Evolutionary conservation across 2,329 filamentous ascomycete species (phyloP), one percentile per base, ranked within the genome.

Genomic region (Trichoderma simmonsii): DNA sequence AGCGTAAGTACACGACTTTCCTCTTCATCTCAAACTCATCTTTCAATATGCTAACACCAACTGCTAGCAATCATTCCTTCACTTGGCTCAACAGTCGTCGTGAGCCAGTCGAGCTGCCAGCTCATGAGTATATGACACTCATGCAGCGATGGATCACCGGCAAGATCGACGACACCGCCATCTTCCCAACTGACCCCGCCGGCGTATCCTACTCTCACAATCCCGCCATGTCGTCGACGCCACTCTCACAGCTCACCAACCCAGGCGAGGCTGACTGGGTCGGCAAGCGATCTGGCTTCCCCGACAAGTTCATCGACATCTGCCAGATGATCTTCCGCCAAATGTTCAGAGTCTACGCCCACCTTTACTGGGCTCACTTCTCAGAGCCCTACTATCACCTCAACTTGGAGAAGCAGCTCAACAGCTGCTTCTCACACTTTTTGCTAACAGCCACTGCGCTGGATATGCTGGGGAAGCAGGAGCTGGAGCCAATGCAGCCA

Each of bases 291-390:
- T 96, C 93, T 73, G 95, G 95, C 4, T 99, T 99, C 82, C 96
- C 96, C 3, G 90, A 92, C 75, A 93, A 93, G 75, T 98, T 98
- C 81, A 87, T 95, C 77, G 90, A 92, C 73, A 94, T 97, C 76
- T 96, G 95, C 85, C 94, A 97, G 85, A 92, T 92, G 75, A 96
- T 98, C 78, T 95, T 98, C 85, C 92, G 95, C 77, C 96, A 98
- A 83, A 98, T 99, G 92, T 98, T 99, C 87, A 93, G 96, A 73
- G 95, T 98, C 77, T 99, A 99, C 80, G 92, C 96, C 62, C 96
- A 99, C 82, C 90, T 99, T 73, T 99, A 99, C 86, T 98, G 97
- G 88, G 93, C 95, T 71, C 96, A 99, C 82, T 99, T 93, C 82
- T 85, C 91, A 73, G 92, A 94, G 76, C 92, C 92, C 6, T 94